These are phyloP conservation scores for Acer yangbiense DNA, from an alignment of 345 rosid species.

Conservation along the genomic window DNA sequence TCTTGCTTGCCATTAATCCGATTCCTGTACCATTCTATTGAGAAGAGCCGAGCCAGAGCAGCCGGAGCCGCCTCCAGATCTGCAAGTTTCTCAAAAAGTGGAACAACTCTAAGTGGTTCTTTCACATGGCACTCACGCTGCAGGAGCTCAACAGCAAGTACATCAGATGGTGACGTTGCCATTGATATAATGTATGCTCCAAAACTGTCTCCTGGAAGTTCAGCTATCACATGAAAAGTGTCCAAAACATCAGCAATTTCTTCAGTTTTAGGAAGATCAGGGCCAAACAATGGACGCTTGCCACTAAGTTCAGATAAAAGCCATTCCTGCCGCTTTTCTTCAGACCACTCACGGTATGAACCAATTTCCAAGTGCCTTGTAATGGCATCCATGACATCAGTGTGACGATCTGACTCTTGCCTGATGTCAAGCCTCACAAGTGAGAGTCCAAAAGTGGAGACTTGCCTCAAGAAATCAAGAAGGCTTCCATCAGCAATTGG, in stretches of 20 bases:
- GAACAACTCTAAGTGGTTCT: slow-evolving; percentile 93
- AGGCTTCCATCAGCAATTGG: slow-evolving; percentile 98
- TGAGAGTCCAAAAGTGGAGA: slow-evolving; percentile 95
- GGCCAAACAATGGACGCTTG: slow-evolving; percentile 91
- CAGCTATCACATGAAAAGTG: slow-evolving; percentile 80
- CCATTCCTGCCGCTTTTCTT: slow-evolving; percentile 84
- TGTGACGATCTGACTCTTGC: slow-evolving; percentile 96
- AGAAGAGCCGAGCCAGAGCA: slow-evolving; percentile 86
- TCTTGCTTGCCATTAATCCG: slow-evolving; percentile 94
- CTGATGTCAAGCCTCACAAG: slow-evolving; percentile 93
- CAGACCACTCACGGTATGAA: slow-evolving; percentile 92
- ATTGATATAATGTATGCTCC: slow-evolving; percentile 98
- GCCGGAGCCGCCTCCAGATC: slow-evolving; percentile 99
- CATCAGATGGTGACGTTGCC: slow-evolving; percentile 97
- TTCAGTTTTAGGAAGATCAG: slow-evolving; percentile 92
- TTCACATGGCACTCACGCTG: slow-evolving; percentile 95
- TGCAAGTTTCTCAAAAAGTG: slow-evolving; percentile 96
- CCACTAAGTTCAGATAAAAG: slow-evolving; percentile 86
- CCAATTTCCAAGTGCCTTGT: slow-evolving; percentile 85
- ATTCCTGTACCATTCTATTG: slow-evolving; percentile 89
- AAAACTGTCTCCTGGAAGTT: slow-evolving; percentile 84
- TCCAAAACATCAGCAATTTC: slow-evolving; percentile 89
- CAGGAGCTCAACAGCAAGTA: slow-evolving; percentile 92
- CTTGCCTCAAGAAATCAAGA: slow-evolving; percentile 97
- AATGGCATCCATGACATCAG: slow-evolving; percentile 94